Evolutionary conservation across 305 asterid genomes (phyloP).

Genomic region (Fraxinus angustifolia): DNA sequence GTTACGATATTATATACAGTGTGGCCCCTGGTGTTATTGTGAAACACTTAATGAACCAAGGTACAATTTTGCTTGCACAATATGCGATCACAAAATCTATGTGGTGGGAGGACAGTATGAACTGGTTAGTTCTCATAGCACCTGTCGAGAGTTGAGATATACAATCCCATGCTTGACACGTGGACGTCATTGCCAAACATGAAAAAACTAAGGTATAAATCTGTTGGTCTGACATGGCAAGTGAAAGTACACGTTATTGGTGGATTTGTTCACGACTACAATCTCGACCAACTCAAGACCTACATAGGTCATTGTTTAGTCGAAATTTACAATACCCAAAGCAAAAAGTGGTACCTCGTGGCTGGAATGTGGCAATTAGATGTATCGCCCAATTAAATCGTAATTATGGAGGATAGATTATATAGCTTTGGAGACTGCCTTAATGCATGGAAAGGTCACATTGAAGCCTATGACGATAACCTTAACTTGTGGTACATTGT

Average conservation of each 20-base stretch:
- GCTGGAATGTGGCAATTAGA: conserved; percentile 42
- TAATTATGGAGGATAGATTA: conserved; percentile 25
- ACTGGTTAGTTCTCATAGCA: conserved; percentile 29
- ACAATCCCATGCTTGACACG: conserved; percentile 19
- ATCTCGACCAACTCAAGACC: neutral
- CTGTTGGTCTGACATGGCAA: conserved; percentile 37
- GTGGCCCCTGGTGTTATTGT: conserved; percentile 26
- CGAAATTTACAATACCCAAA: conserved; percentile 31
- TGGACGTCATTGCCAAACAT: conserved; percentile 35
- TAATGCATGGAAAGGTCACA: conserved; percentile 46
- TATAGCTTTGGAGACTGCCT: conserved; percentile 43
- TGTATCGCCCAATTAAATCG: conserved; percentile 47
- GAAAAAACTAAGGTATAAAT: conserved; percentile 30
- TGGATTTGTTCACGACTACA: conserved; percentile 31
- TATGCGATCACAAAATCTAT: conserved; percentile 34
- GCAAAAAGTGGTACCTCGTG: conserved; percentile 13
- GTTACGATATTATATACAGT: conserved; percentile 16
- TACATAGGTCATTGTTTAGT: conserved; percentile 34
- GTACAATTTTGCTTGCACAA: conserved; percentile 39
- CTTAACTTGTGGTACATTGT: conserved; percentile 37
- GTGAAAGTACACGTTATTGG: conserved; percentile 42
- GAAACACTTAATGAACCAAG: conserved; percentile 36
- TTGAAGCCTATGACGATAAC: conserved; percentile 34
- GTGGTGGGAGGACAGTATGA: conserved; percentile 39
- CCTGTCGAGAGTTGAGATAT: conserved; percentile 34